phyloP scores from a whole-genome alignment of 441 rosid genomes.

The Gossypium lobatum region DNA sequence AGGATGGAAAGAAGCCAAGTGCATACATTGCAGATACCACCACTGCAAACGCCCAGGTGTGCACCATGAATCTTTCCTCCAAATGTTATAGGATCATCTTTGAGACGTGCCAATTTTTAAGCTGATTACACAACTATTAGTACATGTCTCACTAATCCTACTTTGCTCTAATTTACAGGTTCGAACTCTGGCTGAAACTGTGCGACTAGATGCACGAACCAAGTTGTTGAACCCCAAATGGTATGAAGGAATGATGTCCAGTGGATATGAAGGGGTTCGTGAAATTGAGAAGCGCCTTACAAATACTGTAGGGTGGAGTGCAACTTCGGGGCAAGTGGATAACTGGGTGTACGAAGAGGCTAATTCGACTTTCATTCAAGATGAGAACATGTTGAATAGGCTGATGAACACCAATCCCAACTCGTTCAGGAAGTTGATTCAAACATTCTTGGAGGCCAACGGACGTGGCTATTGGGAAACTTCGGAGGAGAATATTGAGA shows the following conservation, averaged over 20 bases:
- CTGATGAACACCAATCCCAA: slow-evolving; percentile 86
- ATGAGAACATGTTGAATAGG: slow-evolving; percentile 86
- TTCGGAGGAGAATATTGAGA: slow-evolving; percentile 70
- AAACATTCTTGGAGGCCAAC: slow-evolving; percentile 95
- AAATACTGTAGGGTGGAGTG: slow-evolving; percentile 98
- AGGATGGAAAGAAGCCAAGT: slow-evolving; percentile 86
- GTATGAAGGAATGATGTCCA: slow-evolving; percentile 98
- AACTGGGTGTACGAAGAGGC: slow-evolving; percentile 99
- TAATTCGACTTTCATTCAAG: slow-evolving; percentile 86
- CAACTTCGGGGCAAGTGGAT: slow-evolving; percentile 97
- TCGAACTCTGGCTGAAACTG: slow-evolving; percentile 82
- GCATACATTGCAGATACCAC: slow-evolving; percentile 96
- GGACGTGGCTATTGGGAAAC: slow-evolving; percentile 99
- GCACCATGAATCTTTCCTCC: background rate
- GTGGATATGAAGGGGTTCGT: slow-evolving; percentile 93
- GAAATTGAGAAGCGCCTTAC: slow-evolving; percentile 96
- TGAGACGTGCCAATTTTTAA: background rate
- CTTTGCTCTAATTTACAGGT: slow-evolving; percentile 40
- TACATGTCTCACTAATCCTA: background rate
- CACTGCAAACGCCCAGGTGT: slow-evolving; percentile 93
- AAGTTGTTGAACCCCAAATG: slow-evolving; percentile 94
- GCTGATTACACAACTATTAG: background rate
- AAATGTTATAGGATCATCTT: background rate
- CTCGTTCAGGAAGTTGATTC: slow-evolving; percentile 86
- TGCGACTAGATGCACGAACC: slow-evolving; percentile 86